These are phyloP conservation scores for Volutella citrinella DNA, from an alignment of 2,329 filamentous ascomycete genomes.

Conservation along the genomic window DNA sequence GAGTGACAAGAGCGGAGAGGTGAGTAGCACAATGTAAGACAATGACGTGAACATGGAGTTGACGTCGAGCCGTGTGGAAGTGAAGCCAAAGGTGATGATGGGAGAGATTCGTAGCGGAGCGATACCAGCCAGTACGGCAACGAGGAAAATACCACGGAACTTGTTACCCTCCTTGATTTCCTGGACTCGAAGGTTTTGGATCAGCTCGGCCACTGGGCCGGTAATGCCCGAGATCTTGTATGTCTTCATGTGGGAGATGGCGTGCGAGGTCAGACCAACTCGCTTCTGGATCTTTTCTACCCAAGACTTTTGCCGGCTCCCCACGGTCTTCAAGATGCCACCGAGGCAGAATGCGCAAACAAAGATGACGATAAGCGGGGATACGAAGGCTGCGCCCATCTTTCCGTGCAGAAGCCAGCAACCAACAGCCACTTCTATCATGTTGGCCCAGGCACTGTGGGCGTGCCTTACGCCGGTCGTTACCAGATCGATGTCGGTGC, in stretches of 20 bases:
- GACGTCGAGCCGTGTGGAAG: constrained; percentile 20
- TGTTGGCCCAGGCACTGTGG: constrained; percentile 40
- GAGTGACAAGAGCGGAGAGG: constrained; percentile 27
- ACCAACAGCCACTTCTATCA: constrained; percentile 41
- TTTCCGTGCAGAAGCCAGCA: constrained; percentile 45
- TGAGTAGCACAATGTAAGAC: constrained; percentile 33
- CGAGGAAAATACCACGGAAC: constrained; percentile 24
- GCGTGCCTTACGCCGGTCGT: constrained; percentile 29
- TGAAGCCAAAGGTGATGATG: constrained; percentile 30
- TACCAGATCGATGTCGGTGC: constrained; percentile 44
- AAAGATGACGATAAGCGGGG: constrained; percentile 43
- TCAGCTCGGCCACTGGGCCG: constrained; percentile 24
- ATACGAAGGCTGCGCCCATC: constrained; percentile 45
- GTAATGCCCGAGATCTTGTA: constrained; percentile 31
- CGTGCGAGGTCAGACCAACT: constrained; percentile 29
- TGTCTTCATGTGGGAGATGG: constrained; percentile 31
- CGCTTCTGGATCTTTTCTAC: constrained; percentile 34
- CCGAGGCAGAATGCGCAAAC: constrained; percentile 17
- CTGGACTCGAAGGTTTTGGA: constrained; percentile 25
- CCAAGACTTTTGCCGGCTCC: constrained; percentile 30
- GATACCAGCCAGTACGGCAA: constrained; percentile 26
- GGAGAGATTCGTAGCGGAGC: constrained; percentile 34
- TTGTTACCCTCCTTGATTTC: constrained; percentile 28
- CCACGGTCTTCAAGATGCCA: constrained; percentile 14
- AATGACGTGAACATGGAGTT: constrained; percentile 32